Percentiles rank a stretch among this genome's conserved stretches.
Evolutionary conservation across 257 asterid species (phyloP).

Genomic region (Mentha longifolia): DNA sequence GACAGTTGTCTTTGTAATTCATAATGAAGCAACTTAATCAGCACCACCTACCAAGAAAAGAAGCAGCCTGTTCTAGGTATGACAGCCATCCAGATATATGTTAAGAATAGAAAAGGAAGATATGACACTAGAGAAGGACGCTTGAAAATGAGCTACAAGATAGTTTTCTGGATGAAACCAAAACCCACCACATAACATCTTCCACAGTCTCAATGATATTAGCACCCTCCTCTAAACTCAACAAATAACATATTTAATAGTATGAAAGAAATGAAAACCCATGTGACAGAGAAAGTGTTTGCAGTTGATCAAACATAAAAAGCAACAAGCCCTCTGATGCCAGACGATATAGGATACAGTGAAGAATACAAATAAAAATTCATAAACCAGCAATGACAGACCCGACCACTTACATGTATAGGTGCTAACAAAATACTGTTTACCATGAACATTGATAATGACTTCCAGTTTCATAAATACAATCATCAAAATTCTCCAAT

Average conservation of each 20-base stretch:
- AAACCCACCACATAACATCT: neutral
- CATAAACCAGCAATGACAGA: too few species aligned
- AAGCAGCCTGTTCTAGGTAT: neutral
- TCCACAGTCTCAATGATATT: neutral
- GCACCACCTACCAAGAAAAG: neutral
- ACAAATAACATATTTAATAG: neutral
- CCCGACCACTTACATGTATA: neutral
- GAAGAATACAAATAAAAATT: neutral
- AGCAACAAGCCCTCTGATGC: neutral
- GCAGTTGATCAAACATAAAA: neutral
- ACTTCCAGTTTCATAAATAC: slow-evolving; percentile 17
- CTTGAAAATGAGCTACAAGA: too few species aligned
- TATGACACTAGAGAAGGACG: neutral
- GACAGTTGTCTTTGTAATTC: neutral
- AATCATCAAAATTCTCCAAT: slow-evolving; percentile 13
- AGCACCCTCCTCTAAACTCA: neutral
- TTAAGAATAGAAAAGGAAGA: neutral
- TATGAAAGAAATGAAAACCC: neutral
- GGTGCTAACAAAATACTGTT: neutral
- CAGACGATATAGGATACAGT: neutral
- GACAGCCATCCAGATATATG: neutral
- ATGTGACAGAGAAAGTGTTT: neutral
- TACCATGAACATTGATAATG: neutral
- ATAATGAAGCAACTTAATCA: neutral
- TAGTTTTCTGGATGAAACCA: neutral